Evolutionary conservation across 257 asterid species (phyloP).

Genomic region (Forsythia suspensa): DNA sequence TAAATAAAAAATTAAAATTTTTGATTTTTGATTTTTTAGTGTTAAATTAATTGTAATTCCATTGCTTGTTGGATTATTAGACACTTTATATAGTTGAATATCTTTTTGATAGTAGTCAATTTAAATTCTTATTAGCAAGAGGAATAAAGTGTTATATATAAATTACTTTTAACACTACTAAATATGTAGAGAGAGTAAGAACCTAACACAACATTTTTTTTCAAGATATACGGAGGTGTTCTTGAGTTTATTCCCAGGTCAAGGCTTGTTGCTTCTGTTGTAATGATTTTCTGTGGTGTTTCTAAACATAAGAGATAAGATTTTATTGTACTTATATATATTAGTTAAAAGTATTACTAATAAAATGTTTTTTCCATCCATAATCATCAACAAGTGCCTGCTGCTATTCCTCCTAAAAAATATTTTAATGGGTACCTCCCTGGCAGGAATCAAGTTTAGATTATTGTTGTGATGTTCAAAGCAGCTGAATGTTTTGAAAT

Average conservation of each 20-base stretch:
- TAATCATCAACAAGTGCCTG: background rate
- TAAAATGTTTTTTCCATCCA: background rate
- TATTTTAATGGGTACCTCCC: background rate
- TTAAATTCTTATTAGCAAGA: too few species aligned
- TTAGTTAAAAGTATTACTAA: background rate
- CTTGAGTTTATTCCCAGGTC: background rate
- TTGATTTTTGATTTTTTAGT: too few species aligned
- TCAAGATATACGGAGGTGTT: background rate
- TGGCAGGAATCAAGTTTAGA: background rate
- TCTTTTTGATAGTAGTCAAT: too few species aligned
- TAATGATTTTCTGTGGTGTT: background rate
- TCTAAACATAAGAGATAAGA: too few species aligned
- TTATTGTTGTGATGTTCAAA: background rate
- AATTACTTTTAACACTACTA: too few species aligned
- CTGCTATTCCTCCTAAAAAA: background rate
- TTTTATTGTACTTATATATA: background rate
- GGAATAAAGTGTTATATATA: too few species aligned
- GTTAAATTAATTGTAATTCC: too few species aligned
- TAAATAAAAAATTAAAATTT: too few species aligned
- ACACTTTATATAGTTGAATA: too few species aligned
- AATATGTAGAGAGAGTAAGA: too few species aligned
- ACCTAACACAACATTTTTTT: too few species aligned
- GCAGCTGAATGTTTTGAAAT: background rate
- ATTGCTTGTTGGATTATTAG: too few species aligned
- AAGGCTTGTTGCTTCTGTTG: background rate